These are phyloP conservation scores for Ganoderma boninense DNA, from an alignment of 1,284 basidiomycete genomes.

Conservation along the genomic window DNA sequence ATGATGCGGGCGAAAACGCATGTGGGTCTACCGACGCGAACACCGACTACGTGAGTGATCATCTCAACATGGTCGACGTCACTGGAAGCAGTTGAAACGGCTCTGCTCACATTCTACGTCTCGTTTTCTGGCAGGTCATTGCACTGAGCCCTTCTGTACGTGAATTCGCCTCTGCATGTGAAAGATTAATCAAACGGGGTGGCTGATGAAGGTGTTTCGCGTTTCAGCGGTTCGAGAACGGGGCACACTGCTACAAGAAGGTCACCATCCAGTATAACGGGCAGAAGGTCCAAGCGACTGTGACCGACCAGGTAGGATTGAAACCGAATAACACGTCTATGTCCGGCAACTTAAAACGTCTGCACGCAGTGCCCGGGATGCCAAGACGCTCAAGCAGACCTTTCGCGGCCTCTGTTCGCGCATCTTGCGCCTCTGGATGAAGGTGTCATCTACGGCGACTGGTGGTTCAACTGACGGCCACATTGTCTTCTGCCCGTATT, in stretches of 20 bases:
- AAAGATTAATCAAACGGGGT: not conserved
- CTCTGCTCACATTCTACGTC: not conserved
- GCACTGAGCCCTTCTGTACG: conserved; percentile 47
- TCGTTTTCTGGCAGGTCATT: conserved; percentile 43
- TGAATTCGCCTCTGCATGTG: not conserved
- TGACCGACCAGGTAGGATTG: conserved; percentile 29
- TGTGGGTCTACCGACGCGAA: conserved; percentile 45
- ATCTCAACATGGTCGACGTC: not conserved
- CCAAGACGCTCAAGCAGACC: conserved; percentile 20
- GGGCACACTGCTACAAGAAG: conserved; percentile 33
- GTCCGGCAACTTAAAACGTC: not conserved
- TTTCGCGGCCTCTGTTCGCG: conserved; percentile 31
- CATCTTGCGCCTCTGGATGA: conserved; percentile 35
- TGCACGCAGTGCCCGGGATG: conserved; percentile 30
- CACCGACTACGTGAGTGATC: conserved; percentile 46
- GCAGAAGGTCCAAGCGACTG: conserved; percentile 32
- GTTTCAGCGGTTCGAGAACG: conserved; percentile 31
- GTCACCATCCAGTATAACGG: conserved; percentile 34
- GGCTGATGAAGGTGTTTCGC: not conserved
- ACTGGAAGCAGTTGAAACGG: not conserved
- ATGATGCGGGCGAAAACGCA: conserved; percentile 46
- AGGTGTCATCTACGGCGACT: conserved; percentile 40
- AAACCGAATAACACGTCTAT: not conserved
- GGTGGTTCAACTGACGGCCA: conserved; percentile 32
- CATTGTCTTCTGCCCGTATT: too few species aligned